phyloP scores from a whole-genome alignment of 2,329 filamentous ascomycete species.

The Fusarium tjaetaba region DNA sequence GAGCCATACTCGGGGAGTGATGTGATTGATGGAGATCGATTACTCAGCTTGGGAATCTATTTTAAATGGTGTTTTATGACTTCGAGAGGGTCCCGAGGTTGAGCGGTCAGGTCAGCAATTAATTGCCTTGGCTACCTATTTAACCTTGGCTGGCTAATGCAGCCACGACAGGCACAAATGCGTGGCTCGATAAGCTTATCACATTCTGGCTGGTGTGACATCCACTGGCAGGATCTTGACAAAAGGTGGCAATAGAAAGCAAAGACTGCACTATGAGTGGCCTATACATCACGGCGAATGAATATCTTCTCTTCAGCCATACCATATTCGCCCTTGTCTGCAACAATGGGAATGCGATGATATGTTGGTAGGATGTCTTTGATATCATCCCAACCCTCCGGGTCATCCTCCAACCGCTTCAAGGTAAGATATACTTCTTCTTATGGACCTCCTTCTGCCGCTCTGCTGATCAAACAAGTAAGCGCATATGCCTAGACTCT shows the following conservation, averaged over 20 bases:
- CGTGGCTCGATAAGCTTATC: background rate
- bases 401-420: rapidly evolving
- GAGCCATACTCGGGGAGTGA: background rate
- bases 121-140: background rate
- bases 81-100: background rate
- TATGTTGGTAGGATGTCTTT: background rate
- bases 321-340: background rate
- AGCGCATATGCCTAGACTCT: background rate
- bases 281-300: rapidly evolving
- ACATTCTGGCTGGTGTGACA: background rate
- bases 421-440: background rate
- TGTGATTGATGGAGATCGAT: constrained; percentile 11
- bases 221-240: background rate
- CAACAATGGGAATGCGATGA: background rate
- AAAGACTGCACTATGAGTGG: too few relatives aligned
- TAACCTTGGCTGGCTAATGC: background rate
- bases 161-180: background rate
- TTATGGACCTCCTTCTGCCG: too few relatives aligned
- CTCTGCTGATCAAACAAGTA: background rate
- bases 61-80: background rate
- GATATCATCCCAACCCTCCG: background rate
- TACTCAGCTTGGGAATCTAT: background rate
- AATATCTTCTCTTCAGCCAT: background rate
- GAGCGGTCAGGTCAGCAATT: background rate
- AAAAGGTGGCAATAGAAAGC: rapidly evolving